These are phyloP conservation scores for Fomitopsis pinicola DNA, from an alignment of 1,284 basidiomycete genomes.

Conservation along the genomic window DNA sequence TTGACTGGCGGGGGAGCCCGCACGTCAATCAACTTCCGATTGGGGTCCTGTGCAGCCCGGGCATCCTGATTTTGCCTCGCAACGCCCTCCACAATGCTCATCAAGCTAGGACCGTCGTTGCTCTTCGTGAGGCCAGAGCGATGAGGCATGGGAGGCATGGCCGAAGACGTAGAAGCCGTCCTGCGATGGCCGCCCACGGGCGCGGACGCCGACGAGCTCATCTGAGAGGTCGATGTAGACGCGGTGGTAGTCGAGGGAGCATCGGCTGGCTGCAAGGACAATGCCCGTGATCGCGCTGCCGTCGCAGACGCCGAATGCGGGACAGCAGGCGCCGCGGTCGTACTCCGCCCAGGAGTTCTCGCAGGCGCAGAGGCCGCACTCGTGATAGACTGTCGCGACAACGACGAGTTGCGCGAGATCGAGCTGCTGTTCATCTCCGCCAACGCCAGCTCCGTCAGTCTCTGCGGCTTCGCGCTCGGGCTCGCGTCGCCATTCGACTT, in stretches of 20 bases:
- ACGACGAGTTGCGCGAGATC: conserved; percentile 26
- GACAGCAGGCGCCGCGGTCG: background rate
- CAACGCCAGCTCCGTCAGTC: background rate
- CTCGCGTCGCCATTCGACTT: conserved; percentile 2
- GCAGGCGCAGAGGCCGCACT: conserved; percentile 21
- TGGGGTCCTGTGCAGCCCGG: conserved; percentile 24
- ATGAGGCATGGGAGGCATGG: conserved; percentile 1
- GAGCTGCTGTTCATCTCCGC: conserved; percentile 9
- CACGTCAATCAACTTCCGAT: conserved; percentile 25
- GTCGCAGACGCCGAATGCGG: conserved; percentile 1
- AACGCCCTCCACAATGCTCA: conserved; percentile 66
- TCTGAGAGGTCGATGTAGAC: background rate
- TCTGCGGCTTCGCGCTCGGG: background rate
- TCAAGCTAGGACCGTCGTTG: conserved; percentile 40
- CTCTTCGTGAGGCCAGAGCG: conserved; percentile 9
- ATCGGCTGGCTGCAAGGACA: conserved; percentile 12
- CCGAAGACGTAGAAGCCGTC: conserved; percentile 11
- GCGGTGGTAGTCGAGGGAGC: background rate
- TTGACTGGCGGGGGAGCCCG: conserved; percentile 35
- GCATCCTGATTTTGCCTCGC: conserved; percentile 35
- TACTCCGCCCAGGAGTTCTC: conserved; percentile 2
- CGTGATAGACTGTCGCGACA: conserved; percentile 25
- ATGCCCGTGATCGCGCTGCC: conserved; percentile 13
- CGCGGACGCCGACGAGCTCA: background rate
- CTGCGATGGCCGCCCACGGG: conserved; percentile 12